phyloP scores from a whole-genome alignment of 768 basidiomycete genomes.

The Phaffia australis region DNA sequence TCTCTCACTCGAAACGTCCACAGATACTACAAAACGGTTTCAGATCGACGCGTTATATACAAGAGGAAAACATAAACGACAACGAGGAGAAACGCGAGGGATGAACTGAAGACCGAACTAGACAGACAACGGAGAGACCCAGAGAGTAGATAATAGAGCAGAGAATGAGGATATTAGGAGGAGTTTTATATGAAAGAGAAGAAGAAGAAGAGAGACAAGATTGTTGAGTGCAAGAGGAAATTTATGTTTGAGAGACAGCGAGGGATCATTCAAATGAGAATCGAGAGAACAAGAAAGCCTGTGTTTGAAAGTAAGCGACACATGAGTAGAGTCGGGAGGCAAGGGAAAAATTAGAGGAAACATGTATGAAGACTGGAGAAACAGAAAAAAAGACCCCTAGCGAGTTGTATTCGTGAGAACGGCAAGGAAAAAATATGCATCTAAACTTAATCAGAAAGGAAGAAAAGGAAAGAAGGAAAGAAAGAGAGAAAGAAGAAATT shows the following conservation, averaged over 20 bases:
- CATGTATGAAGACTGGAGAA: neutral
- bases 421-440: too few species aligned
- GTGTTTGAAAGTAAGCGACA: neutral
- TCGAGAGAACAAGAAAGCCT: constrained; percentile 2
- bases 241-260: too few species aligned
- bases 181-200: neutral
- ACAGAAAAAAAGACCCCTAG: too few species aligned
- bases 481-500: too few species aligned
- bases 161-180: neutral
- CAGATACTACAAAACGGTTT: too few species aligned
- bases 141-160: constrained; percentile 3
- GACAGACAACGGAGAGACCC: neutral
- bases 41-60: too few species aligned
- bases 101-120: constrained; percentile 3
- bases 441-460: too few species aligned
- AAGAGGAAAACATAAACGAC: neutral
- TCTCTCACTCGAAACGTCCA: too few species aligned
- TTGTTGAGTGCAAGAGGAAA: neutral
- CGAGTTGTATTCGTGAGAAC: too few species aligned
- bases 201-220: neutral
- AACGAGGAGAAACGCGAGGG: neutral
- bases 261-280: too few species aligned
- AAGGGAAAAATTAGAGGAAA: neutral
- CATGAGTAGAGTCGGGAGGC: neutral
- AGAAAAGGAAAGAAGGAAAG: too few species aligned